Conservation (phyloP, 2,329 filamentous ascomycete species). For the Ophiognomonia clavigignenti-juglandacearum region DNA sequence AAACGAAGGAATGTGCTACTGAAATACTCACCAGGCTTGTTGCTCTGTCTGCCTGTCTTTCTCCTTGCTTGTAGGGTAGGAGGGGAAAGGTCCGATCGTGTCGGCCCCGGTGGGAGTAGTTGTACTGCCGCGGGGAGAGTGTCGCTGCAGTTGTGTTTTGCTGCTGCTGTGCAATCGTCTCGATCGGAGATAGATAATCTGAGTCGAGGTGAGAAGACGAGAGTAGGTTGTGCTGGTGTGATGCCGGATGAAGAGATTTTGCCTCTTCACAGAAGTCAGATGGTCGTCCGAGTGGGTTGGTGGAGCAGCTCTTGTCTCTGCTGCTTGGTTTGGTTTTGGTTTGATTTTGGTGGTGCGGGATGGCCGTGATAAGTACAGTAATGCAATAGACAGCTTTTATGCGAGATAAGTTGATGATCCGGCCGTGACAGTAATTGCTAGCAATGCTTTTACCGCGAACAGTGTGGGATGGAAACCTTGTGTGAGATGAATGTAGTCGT, state of each 20-base stretch:
- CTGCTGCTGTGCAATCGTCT: slow-evolving; percentile 5
- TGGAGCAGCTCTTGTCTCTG: neutral
- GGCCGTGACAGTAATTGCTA: neutral
- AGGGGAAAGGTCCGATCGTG: neutral
- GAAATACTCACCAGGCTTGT: slow-evolving; percentile 11
- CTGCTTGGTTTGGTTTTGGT: too few relatives aligned
- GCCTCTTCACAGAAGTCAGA: too few relatives aligned
- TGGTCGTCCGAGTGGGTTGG: too few relatives aligned
- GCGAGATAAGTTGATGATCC: neutral
- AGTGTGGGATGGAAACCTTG: neutral
- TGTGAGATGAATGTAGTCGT: slow-evolving; percentile 1
- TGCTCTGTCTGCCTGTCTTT: neutral
- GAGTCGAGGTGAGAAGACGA: neutral
- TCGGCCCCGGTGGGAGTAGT: neutral
- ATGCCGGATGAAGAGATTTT: neutral
- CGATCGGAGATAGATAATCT: slow-evolving; percentile 2
- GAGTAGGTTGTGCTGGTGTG: neutral
- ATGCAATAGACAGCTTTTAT: too few relatives aligned
- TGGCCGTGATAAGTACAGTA: neutral
- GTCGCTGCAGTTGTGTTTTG: neutral
- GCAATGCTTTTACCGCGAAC: neutral
- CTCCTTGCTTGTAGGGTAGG: neutral
- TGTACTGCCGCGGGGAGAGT: slow-evolving; percentile 1
- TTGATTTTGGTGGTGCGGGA: too few relatives aligned
- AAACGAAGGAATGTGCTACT: neutral